These are phyloP conservation scores for Arbutus unedo DNA, from an alignment of 148 eudicot genomes.

Conservation along the genomic window DNA sequence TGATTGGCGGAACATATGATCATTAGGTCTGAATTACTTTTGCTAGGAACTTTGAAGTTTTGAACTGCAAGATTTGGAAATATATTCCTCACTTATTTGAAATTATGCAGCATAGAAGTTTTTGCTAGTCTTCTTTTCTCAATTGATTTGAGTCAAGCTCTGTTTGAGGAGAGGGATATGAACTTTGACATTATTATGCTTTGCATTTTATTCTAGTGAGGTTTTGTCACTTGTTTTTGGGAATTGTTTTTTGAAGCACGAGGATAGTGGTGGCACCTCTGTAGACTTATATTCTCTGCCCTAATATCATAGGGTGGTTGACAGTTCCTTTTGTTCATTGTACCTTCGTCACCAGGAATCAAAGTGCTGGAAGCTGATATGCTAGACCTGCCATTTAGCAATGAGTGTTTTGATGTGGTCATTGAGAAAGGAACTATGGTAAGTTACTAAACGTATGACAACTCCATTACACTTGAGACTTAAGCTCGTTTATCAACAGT, in stretches of 20 bases:
- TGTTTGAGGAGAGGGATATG: background rate
- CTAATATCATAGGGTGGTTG: background rate
- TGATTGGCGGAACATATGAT: too few relatives aligned
- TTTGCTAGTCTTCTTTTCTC: background rate
- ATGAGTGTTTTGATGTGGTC: constrained; percentile 81
- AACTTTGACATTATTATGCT: background rate
- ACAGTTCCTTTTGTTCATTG: background rate
- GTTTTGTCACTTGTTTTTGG: background rate
- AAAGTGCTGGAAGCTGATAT: constrained; percentile 88
- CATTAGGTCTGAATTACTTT: background rate
- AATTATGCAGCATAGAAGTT: background rate
- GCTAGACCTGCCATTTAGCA: constrained; percentile 79
- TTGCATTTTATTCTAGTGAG: background rate
- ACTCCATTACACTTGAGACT: too few relatives aligned
- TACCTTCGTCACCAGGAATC: constrained; percentile 41
- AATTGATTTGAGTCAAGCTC: background rate
- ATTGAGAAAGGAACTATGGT: constrained; percentile 99
- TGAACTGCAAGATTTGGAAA: background rate
- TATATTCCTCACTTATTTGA: background rate
- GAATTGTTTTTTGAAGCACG: background rate
- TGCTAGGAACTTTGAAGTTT: background rate
- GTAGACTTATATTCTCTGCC: background rate
- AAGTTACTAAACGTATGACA: constrained; percentile 14
- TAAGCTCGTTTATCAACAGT: too few relatives aligned
- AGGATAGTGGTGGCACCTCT: background rate